Evolutionary conservation across 352 stramenopile species (phyloP), one percentile per base, ranked within the genome.

Genomic region (Vaucheria bursata): DNA sequence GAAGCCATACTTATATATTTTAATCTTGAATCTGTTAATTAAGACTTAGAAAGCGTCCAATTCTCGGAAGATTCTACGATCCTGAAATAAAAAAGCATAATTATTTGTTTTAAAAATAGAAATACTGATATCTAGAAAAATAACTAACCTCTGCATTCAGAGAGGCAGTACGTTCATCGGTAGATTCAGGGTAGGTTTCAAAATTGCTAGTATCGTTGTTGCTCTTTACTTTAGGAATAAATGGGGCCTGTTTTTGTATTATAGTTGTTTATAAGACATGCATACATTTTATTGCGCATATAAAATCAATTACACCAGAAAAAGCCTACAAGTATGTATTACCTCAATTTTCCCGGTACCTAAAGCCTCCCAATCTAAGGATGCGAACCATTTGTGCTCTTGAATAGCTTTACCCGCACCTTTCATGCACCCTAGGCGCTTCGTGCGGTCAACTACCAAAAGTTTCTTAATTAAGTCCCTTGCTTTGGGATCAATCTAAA

Each of bases 391-490:
- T 86, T 96, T 95, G 88, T 95, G 90, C 80, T 93, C 91, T 83
- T 94, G 93, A 49, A 96, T 89, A 74, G 92, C 89, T 32, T 92
- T 88, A 1, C 90, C 92, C 18, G 90, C 92, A 34, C 88, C 89
- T 83, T 92, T 90, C 86, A 96, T 88, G 84, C 92, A 97, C 7
- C 92, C 88, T 74, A 95, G 84, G 78, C 90, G 89, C 83, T 92
- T 93, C 35, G 91, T 94, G 38, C 89, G 87, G 78, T 95, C 92
- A 69, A 93, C 87, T 3, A 88, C 90, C 1, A 97, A 82, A 29
- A 97, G 84, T 70, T 93, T 94, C 82, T 95, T 94, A 77, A 97
- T 93, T 45, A 95, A 82, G 73, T 95, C 90, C 84, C 92, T 93
- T 34, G 90, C 90, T 75, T 94, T 93, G 72, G 84, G 85, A 78